Base-by-base conservation (phyloP, 768 basidiomycete genomes). In the Lentinula aciculospora region DNA sequence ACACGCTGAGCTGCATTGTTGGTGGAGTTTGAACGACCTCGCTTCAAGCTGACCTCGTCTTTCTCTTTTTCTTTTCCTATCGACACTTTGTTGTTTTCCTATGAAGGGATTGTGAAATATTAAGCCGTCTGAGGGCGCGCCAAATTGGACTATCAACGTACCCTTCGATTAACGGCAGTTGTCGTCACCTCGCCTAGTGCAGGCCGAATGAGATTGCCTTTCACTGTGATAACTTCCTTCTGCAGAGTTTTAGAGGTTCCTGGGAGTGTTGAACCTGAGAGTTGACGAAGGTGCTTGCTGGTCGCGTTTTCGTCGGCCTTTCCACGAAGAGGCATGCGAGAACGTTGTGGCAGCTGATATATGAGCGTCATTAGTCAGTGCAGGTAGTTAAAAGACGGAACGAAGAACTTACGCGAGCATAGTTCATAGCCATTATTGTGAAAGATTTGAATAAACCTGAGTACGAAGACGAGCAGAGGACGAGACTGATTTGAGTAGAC, bases 141-240 rank as follows among this genome's bases (percentile, higher is more conserved):
- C 57, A 55, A 28, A 46, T 51, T 28, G 40, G 50, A 34, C 27
- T 61, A 59, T 49, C 36, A 32, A 68, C 81, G 62, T 66, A 88
- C 89, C 76, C 88, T 91, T 68, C 84, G 82, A 70, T 90, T 91
- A 53, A 90, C 82, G 57, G 86, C 85, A 60, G 82, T 81, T 51
- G 81, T 85, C 45, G 88, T 88, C 61, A 94, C 92, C 72, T 94
- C 92, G 58, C 85, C 83, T 50, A 95, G 79, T 39, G 85, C 91
- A 31, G 86, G 79, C 62, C 93, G 81, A 68, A 85, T 83, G 8
- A 45, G 4, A 39, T 39, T 56, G 32, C 74, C 75, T 77, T 92
- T 93, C 63, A 76, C 71, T 34, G 46, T 36, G 15, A 65, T 70
- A 60, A 73, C 74, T 31, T 80, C 77, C 67, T 80, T 80, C 31